Evolutionary conservation across 2,329 filamentous ascomycete genomes (phyloP), one percentile per base, ranked within the genome.

Genomic region (Pseudopyricularia javanii): DNA sequence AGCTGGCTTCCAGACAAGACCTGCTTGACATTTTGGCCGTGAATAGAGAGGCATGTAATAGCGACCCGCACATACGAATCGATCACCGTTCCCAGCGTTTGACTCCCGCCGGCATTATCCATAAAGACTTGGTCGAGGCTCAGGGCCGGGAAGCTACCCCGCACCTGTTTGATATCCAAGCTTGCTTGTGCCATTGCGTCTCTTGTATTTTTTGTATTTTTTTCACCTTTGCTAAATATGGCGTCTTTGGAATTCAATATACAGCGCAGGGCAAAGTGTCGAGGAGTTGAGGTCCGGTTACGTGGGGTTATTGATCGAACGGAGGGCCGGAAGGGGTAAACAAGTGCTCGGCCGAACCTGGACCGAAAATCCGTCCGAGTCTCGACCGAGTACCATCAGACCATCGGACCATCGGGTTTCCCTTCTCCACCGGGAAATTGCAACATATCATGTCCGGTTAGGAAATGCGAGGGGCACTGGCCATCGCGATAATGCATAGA

Each of bases 31-130:
- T 45, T 12, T 11, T 26, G 11, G 11, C 15, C 22, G 5, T 26
- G 3, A 5, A 14, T 11, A 14, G 12, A 20, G 5, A 40, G 35
- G 35, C 40, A 22, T 40, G 7, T 17, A 4, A 15, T 20, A n/a
- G 20, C 35, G 35, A 40, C 3, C 7, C 20, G n/a, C n/a, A 66
- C 75, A 67, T 64, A 86, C 82, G 78, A 75, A 53, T 85, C 76
- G 54, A 85, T 80, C 15, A 88, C 87, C 15, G 75, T 71, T 26
- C 77, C 78, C 3, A 91, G 68, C 1, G 80, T 74, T 61, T 91
- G 86, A 61, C 81, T 87, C 35, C 86, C 86, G 17, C 86, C 86
- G 11, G 85, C 87, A 62, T 91, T 91, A 62, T 91, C 86, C 58
- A 91, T 78, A 63, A 79, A 89, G 50, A 90, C 74, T 61, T 89